phyloP scores from a whole-genome alignment of 495 filamentous ascomycete genomes.

The Podospora didyma region DNA sequence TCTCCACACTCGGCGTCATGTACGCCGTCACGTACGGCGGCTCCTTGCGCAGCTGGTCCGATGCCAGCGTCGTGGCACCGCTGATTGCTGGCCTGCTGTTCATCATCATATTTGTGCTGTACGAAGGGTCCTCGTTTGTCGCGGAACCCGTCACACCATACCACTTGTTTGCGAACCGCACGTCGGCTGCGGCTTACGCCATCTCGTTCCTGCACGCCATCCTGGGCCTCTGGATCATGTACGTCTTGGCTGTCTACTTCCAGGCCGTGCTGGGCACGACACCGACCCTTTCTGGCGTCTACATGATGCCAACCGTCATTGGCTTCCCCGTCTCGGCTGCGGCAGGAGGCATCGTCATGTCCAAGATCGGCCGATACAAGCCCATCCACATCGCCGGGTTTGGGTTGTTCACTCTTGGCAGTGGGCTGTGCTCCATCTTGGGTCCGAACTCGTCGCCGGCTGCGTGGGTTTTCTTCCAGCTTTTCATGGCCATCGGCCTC shows the following conservation, averaged over 20 bases:
- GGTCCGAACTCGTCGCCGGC: neutral
- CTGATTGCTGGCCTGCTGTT: constrained; percentile 15
- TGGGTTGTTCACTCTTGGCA: constrained; percentile 33
- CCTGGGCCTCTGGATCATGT: constrained; percentile 33
- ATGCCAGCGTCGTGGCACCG: constrained; percentile 25
- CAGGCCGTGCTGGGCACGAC: constrained; percentile 34
- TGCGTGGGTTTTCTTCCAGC: constrained; percentile 9
- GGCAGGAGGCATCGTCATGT: constrained; percentile 28
- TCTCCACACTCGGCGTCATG: constrained; percentile 22
- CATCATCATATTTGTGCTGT: constrained; percentile 18
- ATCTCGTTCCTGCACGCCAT: constrained; percentile 25
- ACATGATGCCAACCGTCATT: constrained; percentile 35
- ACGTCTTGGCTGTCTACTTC: constrained; percentile 49
- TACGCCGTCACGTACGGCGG: constrained; percentile 15
- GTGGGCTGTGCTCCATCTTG: constrained; percentile 41
- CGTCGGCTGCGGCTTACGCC: constrained; percentile 22
- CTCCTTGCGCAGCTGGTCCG: constrained; percentile 21
- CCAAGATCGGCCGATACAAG: constrained; percentile 43
- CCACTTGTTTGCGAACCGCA: constrained; percentile 28
- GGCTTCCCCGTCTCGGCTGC: constrained; percentile 27
- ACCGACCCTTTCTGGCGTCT: constrained; percentile 32
- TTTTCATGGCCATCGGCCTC: constrained; percentile 21
- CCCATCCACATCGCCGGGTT: constrained; percentile 39
- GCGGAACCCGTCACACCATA: constrained; percentile 29
- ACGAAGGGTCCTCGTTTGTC: constrained; percentile 19